Percentiles rank a stretch among this genome's conserved stretches.
Evolutionary conservation across 2,329 filamentous ascomycete genomes (phyloP).

Genomic region (Hypocreales sp.): DNA sequence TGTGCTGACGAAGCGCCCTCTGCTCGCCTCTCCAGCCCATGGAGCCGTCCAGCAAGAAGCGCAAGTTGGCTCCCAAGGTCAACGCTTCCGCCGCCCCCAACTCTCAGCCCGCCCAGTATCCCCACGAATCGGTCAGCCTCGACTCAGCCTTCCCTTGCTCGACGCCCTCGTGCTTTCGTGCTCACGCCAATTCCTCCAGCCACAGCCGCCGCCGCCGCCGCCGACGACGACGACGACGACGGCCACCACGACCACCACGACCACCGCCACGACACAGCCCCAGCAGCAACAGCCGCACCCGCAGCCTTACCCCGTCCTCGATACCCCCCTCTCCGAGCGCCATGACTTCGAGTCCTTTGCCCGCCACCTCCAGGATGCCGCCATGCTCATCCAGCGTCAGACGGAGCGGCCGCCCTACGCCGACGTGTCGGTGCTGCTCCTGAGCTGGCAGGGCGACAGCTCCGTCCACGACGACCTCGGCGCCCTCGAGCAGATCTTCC

Average conservation of each 20-base stretch:
- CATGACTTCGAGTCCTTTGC: constrained; percentile 53
- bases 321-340: constrained; percentile 28
- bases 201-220: too few species aligned
- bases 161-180: too few species aligned
- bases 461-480: constrained; percentile 36
- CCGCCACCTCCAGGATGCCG: constrained; percentile 51
- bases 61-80: constrained; percentile 28
- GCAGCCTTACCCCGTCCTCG: constrained; percentile 21
- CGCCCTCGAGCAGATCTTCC: constrained; percentile 40
- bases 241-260: background rate
- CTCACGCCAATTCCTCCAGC: too few species aligned
- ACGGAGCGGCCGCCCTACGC: constrained; percentile 41
- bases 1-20: constrained; percentile 2
- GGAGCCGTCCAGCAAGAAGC: constrained; percentile 27
- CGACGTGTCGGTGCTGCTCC: constrained; percentile 41
- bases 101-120: constrained; percentile 15
- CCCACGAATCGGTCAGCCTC: constrained; percentile 19
- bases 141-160: constrained; percentile 4
- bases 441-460: constrained; percentile 47
- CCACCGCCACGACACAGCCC: background rate
- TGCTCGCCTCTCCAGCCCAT: constrained; percentile 12
- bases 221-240: too few species aligned
- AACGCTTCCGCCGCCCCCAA: constrained; percentile 15
- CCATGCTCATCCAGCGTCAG: constrained; percentile 50
- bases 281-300: constrained; percentile 6